These are phyloP conservation scores for Mycena capillaripes DNA, from an alignment of 768 basidiomycete species.

Conservation along the genomic window DNA sequence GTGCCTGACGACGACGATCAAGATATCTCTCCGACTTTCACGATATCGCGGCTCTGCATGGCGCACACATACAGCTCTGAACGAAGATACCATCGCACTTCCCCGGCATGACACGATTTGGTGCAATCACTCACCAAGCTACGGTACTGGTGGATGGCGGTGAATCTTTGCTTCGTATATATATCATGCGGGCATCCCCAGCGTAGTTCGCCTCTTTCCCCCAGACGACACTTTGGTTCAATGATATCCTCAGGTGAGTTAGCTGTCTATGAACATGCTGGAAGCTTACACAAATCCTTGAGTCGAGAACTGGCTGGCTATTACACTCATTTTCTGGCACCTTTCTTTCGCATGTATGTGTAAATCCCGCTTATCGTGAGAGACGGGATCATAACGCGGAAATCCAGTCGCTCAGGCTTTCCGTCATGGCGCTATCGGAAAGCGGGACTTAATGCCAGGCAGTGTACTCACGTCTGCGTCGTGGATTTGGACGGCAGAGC, in stretches of 20 bases:
- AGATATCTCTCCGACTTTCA: no score
- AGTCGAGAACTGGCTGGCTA: neutral
- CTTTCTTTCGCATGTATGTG: slow-evolving; percentile 15
- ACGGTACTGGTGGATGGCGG: no score
- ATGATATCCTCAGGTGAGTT: slow-evolving; percentile 9
- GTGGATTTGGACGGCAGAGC: slow-evolving; percentile 14
- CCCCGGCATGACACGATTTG: no score
- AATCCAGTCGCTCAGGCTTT: slow-evolving; percentile 2
- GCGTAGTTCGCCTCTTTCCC: no score
- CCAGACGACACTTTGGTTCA: neutral
- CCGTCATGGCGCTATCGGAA: slow-evolving; percentile 3
- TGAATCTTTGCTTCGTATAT: no score
- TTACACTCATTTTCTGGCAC: slow-evolving; percentile 16
- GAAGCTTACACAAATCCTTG: neutral
- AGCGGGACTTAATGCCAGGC: neutral
- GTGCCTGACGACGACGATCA: no score
- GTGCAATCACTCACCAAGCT: no score
- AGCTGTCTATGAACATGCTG: neutral
- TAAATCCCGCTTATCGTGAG: neutral
- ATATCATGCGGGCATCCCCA: no score
- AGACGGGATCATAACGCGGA: neutral
- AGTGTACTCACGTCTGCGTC: slow-evolving; percentile 16
- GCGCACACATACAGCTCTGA: no score
- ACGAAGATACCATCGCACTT: no score
- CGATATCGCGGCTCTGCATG: no score